Evolutionary conservation across 2,329 filamentous ascomycete species (phyloP).

Genomic region (Penicillium brasilianum): DNA sequence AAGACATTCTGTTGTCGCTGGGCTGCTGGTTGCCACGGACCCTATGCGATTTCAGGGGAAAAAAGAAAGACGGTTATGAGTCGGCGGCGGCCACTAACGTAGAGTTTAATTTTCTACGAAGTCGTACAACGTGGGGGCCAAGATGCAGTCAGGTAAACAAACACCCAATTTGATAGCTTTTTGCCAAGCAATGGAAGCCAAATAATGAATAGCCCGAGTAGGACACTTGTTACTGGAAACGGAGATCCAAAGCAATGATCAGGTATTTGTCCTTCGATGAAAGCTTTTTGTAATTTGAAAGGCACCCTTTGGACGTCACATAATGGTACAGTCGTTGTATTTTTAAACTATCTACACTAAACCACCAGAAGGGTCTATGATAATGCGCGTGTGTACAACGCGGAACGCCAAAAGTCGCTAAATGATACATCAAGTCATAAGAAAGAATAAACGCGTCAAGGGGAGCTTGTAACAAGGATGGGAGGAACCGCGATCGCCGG

Average conservation of each 20-base stretch:
- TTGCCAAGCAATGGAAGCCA: background rate
- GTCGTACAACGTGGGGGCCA: slow-evolving; percentile 1
- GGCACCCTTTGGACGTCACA: background rate
- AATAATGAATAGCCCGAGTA: background rate
- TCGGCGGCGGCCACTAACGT: background rate
- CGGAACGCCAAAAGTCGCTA: slow-evolving; percentile 2
- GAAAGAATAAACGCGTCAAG: slow-evolving; percentile 21
- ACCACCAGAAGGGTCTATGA: background rate
- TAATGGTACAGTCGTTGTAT: background rate
- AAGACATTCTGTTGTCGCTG: background rate
- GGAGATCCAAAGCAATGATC: background rate
- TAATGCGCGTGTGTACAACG: background rate
- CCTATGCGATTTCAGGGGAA: background rate
- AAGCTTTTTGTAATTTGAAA: background rate
- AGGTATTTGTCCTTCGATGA: too few species aligned
- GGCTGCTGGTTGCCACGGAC: too few species aligned
- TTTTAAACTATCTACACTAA: background rate
- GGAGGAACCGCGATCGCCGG: slow-evolving; percentile 40
- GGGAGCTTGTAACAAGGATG: slow-evolving; percentile 47
- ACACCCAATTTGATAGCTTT: background rate
- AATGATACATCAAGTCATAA: slow-evolving; percentile 12
- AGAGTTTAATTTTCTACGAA: background rate
- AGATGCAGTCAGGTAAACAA: background rate
- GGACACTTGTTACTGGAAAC: too few species aligned
- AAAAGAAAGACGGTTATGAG: background rate